Evolutionary conservation across 192 early-diverging fungal species (phyloP).

Genomic region (Umbelopsis isabellina): DNA sequence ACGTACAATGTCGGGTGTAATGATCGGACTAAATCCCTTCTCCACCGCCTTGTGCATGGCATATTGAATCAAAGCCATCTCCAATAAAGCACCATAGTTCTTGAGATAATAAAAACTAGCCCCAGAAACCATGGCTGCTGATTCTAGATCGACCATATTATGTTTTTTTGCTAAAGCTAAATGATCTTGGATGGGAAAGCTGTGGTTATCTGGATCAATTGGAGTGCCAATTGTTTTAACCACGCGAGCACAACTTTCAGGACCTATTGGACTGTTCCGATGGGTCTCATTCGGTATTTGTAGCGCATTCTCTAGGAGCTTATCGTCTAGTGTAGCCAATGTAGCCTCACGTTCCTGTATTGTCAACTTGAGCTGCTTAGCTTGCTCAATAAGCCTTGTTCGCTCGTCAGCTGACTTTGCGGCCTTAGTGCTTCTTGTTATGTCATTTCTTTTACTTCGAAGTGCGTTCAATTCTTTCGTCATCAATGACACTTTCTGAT

Average conservation of each 20-base stretch:
- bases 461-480: constrained; percentile 15
- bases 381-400: constrained; percentile 49
- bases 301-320: constrained; percentile 64
- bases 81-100: constrained; percentile 84
- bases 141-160: constrained; percentile 81
- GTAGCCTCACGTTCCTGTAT: constrained; percentile 55
- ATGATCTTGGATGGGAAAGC: constrained; percentile 63
- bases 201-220: constrained; percentile 23
- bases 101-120: constrained; percentile 87
- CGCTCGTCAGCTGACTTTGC: constrained; percentile 37
- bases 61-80: constrained; percentile 86
- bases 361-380: constrained; percentile 59
- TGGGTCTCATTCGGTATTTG: constrained; percentile 83
- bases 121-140: constrained; percentile 79
- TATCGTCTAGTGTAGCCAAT: constrained; percentile 51
- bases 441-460: constrained; percentile 24
- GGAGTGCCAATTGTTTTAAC: constrained; percentile 50
- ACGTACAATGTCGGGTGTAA: constrained; percentile 83
- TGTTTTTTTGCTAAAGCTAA: constrained; percentile 64
- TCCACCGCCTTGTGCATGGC: constrained; percentile 74
- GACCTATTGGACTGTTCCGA: constrained; percentile 73
- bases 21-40: constrained; percentile 77
- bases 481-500: constrained; percentile 1
- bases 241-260: constrained; percentile 65
- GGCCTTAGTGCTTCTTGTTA: constrained; percentile 25